These are phyloP conservation scores for Magnusiomyces magnusii DNA, from an alignment of 1,139 yeast genomes.

Conservation along the genomic window DNA sequence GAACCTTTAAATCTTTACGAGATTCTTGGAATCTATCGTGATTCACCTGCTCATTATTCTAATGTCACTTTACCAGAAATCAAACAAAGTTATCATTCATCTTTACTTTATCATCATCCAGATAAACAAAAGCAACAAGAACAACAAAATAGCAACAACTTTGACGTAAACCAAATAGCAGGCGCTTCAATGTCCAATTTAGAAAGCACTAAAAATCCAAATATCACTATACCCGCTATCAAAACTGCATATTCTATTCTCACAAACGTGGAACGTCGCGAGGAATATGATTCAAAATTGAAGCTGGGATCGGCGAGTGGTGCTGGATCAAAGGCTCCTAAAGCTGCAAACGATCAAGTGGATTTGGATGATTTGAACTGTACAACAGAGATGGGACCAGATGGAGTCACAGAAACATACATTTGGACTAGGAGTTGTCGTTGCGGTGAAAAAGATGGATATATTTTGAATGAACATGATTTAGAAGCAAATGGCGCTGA, in stretches of 20 bases:
- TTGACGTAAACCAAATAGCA: background rate
- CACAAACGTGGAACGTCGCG: conserved; percentile 36
- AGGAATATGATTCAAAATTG: conserved; percentile 44
- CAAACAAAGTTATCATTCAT: conserved; percentile 52
- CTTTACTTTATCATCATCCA: conserved; percentile 63
- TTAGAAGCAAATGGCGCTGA: conserved; percentile 42
- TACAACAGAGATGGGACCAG: conserved; percentile 14
- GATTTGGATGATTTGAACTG: conserved; percentile 48
- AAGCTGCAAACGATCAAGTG: conserved; percentile 37
- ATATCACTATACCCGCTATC: conserved; percentile 29
- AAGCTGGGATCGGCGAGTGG: conserved; percentile 34
- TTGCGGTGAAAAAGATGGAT: conserved; percentile 52
- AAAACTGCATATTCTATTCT: conserved; percentile 56
- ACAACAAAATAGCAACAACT: conserved; percentile 1
- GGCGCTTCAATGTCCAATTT: conserved; percentile 23
- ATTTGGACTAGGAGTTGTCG: conserved; percentile 54
- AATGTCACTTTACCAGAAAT: conserved; percentile 40
- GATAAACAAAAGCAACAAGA: conserved; percentile 44
- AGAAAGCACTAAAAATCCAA: background rate
- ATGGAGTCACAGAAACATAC: conserved; percentile 29
- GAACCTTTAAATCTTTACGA: conserved; percentile 38
- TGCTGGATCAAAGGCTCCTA: conserved; percentile 37
- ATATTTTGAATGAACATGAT: conserved; percentile 52
- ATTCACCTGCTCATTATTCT: conserved; percentile 13
- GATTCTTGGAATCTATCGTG: conserved; percentile 40